Conservation (phyloP, 352 stramenopile species). For the Phytophthora citrophthora region DNA sequence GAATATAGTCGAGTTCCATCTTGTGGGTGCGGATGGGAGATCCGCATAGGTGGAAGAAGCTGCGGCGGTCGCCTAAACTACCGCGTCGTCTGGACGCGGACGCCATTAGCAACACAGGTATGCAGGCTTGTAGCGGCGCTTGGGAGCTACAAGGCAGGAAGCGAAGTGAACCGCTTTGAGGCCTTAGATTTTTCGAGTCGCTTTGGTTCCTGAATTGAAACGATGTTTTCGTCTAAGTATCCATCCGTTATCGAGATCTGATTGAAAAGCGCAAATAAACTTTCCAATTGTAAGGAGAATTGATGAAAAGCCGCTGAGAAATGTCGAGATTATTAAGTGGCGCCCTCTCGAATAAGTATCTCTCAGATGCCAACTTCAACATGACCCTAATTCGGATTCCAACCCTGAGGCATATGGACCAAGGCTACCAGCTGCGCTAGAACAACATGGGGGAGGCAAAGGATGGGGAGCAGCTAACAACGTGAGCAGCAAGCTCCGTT, state of each 20-base stretch:
- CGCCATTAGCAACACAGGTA: slow-evolving; percentile 13
- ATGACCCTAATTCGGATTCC: slow-evolving; percentile 5
- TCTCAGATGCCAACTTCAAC: slow-evolving; percentile 29
- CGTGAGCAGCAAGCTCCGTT: slow-evolving; percentile 6
- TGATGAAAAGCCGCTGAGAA: slow-evolving; percentile 19
- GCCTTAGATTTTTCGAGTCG: slow-evolving; percentile 16
- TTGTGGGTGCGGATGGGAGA: slow-evolving; percentile 78
- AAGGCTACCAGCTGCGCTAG: slow-evolving; percentile 23
- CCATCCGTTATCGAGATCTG: slow-evolving; percentile 23
- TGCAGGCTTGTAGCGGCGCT: slow-evolving; percentile 1
- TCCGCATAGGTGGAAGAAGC: slow-evolving; percentile 80
- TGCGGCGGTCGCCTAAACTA: slow-evolving; percentile 32
- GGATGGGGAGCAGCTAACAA: slow-evolving; percentile 13
- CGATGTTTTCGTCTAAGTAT: slow-evolving; percentile 24
- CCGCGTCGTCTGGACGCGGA: slow-evolving; percentile 28
- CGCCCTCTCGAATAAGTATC: slow-evolving; percentile 13
- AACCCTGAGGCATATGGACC: slow-evolving; percentile 16
- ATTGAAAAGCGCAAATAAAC: slow-evolving; percentile 6
- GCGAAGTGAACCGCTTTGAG: slow-evolving; percentile 28
- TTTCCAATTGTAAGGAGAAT: slow-evolving; percentile 11
- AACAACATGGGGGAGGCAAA: slow-evolving; percentile 21
- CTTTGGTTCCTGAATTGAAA: slow-evolving; percentile 24
- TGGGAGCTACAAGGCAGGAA: slow-evolving; percentile 34
- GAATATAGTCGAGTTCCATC: slow-evolving; percentile 50
- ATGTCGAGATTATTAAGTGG: slow-evolving; percentile 6